phyloP scores from a whole-genome alignment of 2,329 filamentous ascomycete species.

The Penicillium sp. region DNA sequence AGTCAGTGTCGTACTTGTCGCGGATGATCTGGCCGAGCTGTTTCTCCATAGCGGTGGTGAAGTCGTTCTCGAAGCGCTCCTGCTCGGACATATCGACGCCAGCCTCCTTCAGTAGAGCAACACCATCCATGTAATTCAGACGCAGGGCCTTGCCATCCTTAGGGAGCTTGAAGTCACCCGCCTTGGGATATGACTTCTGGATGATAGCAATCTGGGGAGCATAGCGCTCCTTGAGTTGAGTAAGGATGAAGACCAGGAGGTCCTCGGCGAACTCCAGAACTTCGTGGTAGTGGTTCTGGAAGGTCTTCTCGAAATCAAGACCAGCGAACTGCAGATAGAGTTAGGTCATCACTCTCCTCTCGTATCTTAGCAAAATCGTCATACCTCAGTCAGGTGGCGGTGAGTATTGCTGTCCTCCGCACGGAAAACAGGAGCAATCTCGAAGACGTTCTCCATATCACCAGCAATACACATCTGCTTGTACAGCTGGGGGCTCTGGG shows the following conservation, averaged over 20 bases:
- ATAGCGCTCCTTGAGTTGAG: slow-evolving; percentile 50
- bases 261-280: slow-evolving; percentile 55
- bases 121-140: slow-evolving; percentile 55
- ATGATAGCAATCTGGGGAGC: slow-evolving; percentile 51
- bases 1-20: slow-evolving; percentile 90
- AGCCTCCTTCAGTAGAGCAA: slow-evolving; percentile 53
- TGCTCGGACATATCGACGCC: slow-evolving; percentile 55
- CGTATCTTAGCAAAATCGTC: slow-evolving; percentile 7
- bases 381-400: slow-evolving; percentile 65
- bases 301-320: slow-evolving; percentile 58
- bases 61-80: slow-evolving; percentile 53
- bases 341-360: slow-evolving; percentile 22
- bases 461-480: slow-evolving; percentile 71
- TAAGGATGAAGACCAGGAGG: slow-evolving; percentile 54
- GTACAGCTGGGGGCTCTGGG: slow-evolving; percentile 67
- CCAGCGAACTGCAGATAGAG: slow-evolving; percentile 48
- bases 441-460: slow-evolving; percentile 66
- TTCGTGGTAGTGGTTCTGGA: slow-evolving; percentile 56
- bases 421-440: slow-evolving; percentile 68
- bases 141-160: slow-evolving; percentile 55
- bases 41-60: slow-evolving; percentile 56
- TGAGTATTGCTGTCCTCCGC: slow-evolving; percentile 71
- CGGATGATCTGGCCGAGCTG: slow-evolving; percentile 85
- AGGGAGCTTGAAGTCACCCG: slow-evolving; percentile 54
- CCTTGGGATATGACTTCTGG: slow-evolving; percentile 55